Conservation (phyloP, 2,329 filamentous ascomycete genomes). For the Fusarium hainanense region DNA sequence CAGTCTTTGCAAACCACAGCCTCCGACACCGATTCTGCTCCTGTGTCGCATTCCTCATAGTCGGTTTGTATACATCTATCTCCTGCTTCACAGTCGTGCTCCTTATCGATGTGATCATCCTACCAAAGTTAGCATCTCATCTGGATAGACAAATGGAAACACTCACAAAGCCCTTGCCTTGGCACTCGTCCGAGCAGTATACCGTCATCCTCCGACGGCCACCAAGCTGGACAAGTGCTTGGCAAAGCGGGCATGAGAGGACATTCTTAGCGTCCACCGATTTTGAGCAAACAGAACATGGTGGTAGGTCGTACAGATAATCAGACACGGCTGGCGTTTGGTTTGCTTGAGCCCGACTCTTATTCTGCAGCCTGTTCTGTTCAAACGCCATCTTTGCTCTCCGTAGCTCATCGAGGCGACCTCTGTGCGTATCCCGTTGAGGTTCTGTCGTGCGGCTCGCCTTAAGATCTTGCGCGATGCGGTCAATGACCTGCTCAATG, state of each 20-base stretch:
- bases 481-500: constrained; percentile 52
- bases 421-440: constrained; percentile 53
- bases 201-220: constrained; percentile 52
- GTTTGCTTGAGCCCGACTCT: constrained; percentile 49
- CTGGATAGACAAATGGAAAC: neutral
- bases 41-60: constrained; percentile 56
- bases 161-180: constrained; percentile 56
- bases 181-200: constrained; percentile 60
- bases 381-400: constrained; percentile 63
- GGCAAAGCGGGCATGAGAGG: constrained; percentile 58
- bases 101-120: constrained; percentile 53
- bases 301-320: constrained; percentile 53
- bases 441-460: constrained; percentile 48
- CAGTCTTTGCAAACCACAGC: constrained; percentile 58
- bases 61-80: constrained; percentile 54
- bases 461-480: constrained; percentile 49
- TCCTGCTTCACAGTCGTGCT: constrained; percentile 57
- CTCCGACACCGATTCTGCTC: constrained; percentile 42
- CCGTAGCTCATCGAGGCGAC: constrained; percentile 59
- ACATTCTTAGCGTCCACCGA: constrained; percentile 51
- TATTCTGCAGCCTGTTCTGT: constrained; percentile 55
- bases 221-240: constrained; percentile 55
- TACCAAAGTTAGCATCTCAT: constrained; percentile 46
- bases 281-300: constrained; percentile 55
- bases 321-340: constrained; percentile 46